These are phyloP conservation scores for Scheffersomyces insectosa DNA, from an alignment of 1,139 yeast genomes.

Conservation along the genomic window DNA sequence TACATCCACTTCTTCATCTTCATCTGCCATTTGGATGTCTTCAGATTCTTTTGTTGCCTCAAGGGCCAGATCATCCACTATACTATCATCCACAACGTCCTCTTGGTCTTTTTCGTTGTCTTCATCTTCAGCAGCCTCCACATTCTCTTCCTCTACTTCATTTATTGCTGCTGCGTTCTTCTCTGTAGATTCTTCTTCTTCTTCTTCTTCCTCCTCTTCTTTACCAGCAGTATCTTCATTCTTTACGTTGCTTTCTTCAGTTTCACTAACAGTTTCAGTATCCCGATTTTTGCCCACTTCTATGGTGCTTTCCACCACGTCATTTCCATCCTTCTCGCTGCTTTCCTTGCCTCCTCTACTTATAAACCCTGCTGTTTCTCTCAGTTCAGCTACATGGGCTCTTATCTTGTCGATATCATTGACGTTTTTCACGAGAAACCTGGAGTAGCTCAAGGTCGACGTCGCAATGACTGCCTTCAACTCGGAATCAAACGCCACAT, in stretches of 20 bases:
- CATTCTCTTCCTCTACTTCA: constrained; percentile 2
- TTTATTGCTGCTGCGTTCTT: not conserved
- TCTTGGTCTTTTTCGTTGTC: constrained; percentile 1
- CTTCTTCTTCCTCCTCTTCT: constrained; percentile 7
- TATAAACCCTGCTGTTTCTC: constrained; percentile 9
- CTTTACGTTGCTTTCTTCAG: not conserved
- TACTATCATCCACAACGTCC: not conserved
- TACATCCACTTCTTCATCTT: not conserved
- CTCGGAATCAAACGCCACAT: constrained; percentile 10
- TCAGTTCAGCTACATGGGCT: constrained; percentile 9
- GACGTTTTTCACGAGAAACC: constrained; percentile 26
- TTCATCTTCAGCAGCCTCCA: constrained; percentile 3
- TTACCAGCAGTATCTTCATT: constrained; percentile 1
- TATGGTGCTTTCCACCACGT: not conserved
- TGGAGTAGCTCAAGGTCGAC: constrained; percentile 26
- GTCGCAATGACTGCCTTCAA: constrained; percentile 28
- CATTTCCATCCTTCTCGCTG: not conserved
- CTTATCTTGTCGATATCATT: constrained; percentile 21
- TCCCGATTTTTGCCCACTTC: not conserved
- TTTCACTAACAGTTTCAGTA: not conserved
- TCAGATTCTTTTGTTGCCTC: not conserved
- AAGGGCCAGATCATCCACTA: not conserved
- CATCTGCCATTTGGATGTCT: not conserved
- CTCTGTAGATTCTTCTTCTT: constrained; percentile 3
- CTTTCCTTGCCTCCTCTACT: not conserved